These are phyloP conservation scores for Suillus subluteus DNA, from an alignment of 768 basidiomycete genomes.

Conservation along the genomic window DNA sequence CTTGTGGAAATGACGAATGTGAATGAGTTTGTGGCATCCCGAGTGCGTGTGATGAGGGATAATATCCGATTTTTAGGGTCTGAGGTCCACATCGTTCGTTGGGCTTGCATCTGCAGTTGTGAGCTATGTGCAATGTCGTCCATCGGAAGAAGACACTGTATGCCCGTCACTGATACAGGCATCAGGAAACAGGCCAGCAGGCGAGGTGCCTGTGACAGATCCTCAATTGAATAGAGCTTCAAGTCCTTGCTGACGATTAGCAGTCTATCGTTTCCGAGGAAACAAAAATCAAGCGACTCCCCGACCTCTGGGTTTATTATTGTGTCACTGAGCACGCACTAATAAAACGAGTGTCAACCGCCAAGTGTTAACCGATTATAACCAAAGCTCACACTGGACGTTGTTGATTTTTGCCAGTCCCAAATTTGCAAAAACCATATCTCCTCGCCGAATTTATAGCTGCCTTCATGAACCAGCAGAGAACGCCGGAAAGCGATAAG, in stretches of 20 bases:
- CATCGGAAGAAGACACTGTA: background rate
- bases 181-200: background rate
- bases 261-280: conserved; percentile 11
- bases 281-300: conserved; percentile 9
- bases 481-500: conserved; percentile 7
- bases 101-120: conserved; percentile 1
- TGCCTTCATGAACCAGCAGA: background rate
- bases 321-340: conserved; percentile 7
- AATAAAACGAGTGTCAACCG: background rate
- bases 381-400: conserved; percentile 3
- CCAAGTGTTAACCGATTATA: background rate
- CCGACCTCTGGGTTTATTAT: background rate
- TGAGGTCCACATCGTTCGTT: conserved; percentile 5
- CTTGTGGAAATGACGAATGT: conserved; percentile 5
- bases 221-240: conserved; percentile 10
- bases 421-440: conserved; percentile 11
- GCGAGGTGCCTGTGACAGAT: background rate
- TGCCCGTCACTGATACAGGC: background rate
- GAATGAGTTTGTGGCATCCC: background rate
- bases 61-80: conserved; percentile 8
- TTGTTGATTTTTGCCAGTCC: conserved; percentile 10
- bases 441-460: background rate
- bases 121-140: background rate
- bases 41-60: background rate
- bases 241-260: conserved; percentile 3